A percentile compares a stretch with the other conserved stretches of the same genome.
phyloP scores from a whole-genome alignment of 2,329 filamentous ascomycete genomes.

The Arachnomyces sp. region DNA sequence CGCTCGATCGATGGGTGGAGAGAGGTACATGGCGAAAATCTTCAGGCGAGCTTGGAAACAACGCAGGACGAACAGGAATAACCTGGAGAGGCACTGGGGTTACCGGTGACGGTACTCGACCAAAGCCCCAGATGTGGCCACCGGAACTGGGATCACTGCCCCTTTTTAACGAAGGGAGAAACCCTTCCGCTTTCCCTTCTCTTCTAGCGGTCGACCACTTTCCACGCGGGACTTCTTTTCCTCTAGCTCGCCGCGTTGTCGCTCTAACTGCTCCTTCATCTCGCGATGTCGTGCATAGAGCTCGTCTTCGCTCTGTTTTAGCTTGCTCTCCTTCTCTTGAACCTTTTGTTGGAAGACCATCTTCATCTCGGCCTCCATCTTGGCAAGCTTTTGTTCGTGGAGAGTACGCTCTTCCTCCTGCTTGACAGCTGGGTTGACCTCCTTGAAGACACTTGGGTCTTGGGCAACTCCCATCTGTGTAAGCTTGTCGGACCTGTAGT shows the following conservation, averaged over 20 bases:
- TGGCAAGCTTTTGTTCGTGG: slow-evolving; percentile 98
- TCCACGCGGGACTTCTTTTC: slow-evolving; percentile 97
- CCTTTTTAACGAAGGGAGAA: slow-evolving; percentile 85
- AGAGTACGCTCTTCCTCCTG: slow-evolving; percentile 97
- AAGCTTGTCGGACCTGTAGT: slow-evolving; percentile 99
- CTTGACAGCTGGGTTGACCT: slow-evolving; percentile 99
- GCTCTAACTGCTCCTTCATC: slow-evolving; percentile 99
- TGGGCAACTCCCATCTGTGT: slow-evolving; percentile 97
- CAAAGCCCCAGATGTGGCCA: slow-evolving; percentile 7
- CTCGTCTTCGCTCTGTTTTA: slow-evolving; percentile 99
- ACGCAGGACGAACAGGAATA: too few species aligned
- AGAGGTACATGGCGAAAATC: too few species aligned
- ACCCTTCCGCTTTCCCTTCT: slow-evolving; percentile 98
- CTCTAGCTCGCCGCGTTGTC: slow-evolving; percentile 88
- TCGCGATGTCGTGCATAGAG: slow-evolving; percentile 95
- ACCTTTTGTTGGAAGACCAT: slow-evolving; percentile 99
- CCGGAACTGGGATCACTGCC: background rate
- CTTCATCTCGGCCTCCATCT: slow-evolving; percentile 99
- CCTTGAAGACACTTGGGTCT: slow-evolving; percentile 99
- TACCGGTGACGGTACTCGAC: too few species aligned
- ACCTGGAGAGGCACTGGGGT: too few species aligned
- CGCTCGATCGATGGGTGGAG: slow-evolving; percentile 7
- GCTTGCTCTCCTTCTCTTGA: slow-evolving; percentile 97
- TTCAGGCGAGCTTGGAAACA: too few species aligned
- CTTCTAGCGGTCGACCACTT: slow-evolving; percentile 89